Base-by-base conservation (phyloP, 192 early-diverging fungal species). In the Podila epicladia region DNA sequence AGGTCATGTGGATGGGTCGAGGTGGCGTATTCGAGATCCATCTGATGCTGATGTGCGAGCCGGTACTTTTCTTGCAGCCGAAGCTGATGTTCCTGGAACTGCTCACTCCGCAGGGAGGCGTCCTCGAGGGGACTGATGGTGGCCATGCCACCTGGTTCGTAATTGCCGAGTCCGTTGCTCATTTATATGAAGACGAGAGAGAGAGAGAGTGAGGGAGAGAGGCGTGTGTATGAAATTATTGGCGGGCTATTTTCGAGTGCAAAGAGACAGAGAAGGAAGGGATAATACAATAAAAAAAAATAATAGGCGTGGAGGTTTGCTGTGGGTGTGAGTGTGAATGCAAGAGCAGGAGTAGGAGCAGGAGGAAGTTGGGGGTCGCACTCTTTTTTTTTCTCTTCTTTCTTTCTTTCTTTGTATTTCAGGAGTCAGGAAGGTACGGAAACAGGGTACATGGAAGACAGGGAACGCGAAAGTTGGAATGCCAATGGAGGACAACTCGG, bases 111-210 rank as follows among this genome's bases (percentile, higher is more conserved):
- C 13, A 72, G 32, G n/a, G 69, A 55, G 22, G 70, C 51, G 53
- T 78, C 64, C 31, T 79, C 70, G 5, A 51, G 49, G 24, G 75
- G 75, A 63, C 64, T 71, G 49, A 65, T 49, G 64, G 68, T 72
- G 20, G 71, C 71, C 71, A 73, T 80, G 65, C 77, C 77, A 62
- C 77, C 77, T 53, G 77, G 77, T 71, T 80, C 77, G 59, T 64
- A 73, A 62, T 80, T 80, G 71, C 77, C 62, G 58, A 69, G 77
- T 69, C 77, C 77, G 70, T 72, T 79, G 70, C 70, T 80, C 77
- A 73, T 80, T 62, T 61, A 26, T 55, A 53, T 22, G n/a, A 53
- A 4, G n/a, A n/a, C n/a, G n/a, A n/a, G n/a, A 19, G 53, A 55
- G 53, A 22, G 3, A 50, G 49, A 19, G 51, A 53, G 22, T 9